These are phyloP conservation scores for Musa beccarii DNA, from an alignment of 176 grass and related monocot genomes.

Conservation along the genomic window DNA sequence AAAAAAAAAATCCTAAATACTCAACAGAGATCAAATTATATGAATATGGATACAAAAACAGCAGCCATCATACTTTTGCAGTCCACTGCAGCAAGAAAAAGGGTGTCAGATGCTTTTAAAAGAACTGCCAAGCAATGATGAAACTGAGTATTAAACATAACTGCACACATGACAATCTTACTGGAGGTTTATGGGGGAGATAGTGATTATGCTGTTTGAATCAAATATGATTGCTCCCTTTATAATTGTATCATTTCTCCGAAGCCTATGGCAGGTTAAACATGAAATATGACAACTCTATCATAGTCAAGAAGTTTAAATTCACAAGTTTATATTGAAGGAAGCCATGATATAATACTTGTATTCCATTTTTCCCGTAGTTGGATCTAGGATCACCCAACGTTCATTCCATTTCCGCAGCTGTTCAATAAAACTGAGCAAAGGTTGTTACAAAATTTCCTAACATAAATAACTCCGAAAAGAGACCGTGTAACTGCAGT, in stretches of 20 bases:
- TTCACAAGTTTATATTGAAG: neutral
- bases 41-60: constrained; percentile 87
- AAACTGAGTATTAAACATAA: neutral
- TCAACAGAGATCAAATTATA: constrained; percentile 10
- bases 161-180: constrained; percentile 36
- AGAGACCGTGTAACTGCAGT: neutral
- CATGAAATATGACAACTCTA: constrained; percentile 12
- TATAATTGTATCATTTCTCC: constrained; percentile 60
- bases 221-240: constrained; percentile 87
- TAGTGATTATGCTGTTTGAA: constrained; percentile 83
- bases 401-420: constrained; percentile 93
- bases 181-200: constrained; percentile 97
- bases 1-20: neutral
- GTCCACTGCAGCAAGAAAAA: constrained; percentile 50
- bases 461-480: neutral
- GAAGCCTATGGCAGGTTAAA: constrained; percentile 39
- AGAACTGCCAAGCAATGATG: neutral
- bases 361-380: constrained; percentile 96
- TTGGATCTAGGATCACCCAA: constrained; percentile 86
- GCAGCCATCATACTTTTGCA: constrained; percentile 89
- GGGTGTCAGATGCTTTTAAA: neutral
- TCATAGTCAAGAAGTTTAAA: constrained; percentile 5
- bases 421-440: constrained; percentile 34
- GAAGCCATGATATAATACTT: constrained; percentile 42
- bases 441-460: constrained; percentile 12